These are phyloP conservation scores for Aspergillus heteromorphus DNA, from an alignment of 495 filamentous ascomycete genomes.

Conservation along the genomic window DNA sequence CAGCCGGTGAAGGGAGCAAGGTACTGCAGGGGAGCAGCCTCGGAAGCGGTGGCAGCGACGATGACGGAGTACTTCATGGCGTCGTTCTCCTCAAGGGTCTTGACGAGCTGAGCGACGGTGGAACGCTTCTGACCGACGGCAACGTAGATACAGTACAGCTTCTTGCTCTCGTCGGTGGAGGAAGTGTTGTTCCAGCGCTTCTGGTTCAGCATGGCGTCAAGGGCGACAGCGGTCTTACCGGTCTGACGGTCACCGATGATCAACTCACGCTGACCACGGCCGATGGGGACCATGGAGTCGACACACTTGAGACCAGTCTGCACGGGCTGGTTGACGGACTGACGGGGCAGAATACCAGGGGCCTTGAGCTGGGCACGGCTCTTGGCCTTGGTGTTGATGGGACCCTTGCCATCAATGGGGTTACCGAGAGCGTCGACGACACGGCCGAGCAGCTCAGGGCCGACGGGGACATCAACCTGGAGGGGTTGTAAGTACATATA, in stretches of 20 bases:
- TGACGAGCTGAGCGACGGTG: slow-evolving; percentile 97
- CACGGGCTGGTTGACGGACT: slow-evolving; percentile 95
- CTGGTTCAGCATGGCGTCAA: slow-evolving; percentile 98
- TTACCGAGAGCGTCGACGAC: slow-evolving; percentile 97
- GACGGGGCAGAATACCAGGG: slow-evolving; percentile 94
- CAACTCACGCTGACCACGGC: slow-evolving; percentile 99
- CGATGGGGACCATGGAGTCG: slow-evolving; percentile 99
- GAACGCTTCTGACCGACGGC: slow-evolving; percentile 99
- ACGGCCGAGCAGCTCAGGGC: slow-evolving; percentile 88
- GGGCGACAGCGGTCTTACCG: slow-evolving; percentile 98
- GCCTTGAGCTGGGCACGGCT: slow-evolving; percentile 98
- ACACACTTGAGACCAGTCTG: slow-evolving; percentile 99
- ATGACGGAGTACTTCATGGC: slow-evolving; percentile 98
- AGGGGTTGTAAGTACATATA: slow-evolving; percentile 20
- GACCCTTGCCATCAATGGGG: slow-evolving; percentile 99
- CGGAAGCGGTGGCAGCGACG: slow-evolving; percentile 94
- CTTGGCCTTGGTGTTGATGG: slow-evolving; percentile 83
- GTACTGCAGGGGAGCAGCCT: slow-evolving; percentile 92
- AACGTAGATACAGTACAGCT: slow-evolving; percentile 99
- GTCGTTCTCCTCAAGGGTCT: slow-evolving; percentile 99
- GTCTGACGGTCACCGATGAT: slow-evolving; percentile 99
- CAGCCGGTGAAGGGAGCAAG: slow-evolving; percentile 89
- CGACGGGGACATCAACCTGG: slow-evolving; percentile 96
- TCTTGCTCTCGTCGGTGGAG: slow-evolving; percentile 79
- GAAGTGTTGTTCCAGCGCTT: slow-evolving; percentile 88